Base-by-base conservation (phyloP, 768 basidiomycete genomes). In the Daedalea quercina region DNA sequence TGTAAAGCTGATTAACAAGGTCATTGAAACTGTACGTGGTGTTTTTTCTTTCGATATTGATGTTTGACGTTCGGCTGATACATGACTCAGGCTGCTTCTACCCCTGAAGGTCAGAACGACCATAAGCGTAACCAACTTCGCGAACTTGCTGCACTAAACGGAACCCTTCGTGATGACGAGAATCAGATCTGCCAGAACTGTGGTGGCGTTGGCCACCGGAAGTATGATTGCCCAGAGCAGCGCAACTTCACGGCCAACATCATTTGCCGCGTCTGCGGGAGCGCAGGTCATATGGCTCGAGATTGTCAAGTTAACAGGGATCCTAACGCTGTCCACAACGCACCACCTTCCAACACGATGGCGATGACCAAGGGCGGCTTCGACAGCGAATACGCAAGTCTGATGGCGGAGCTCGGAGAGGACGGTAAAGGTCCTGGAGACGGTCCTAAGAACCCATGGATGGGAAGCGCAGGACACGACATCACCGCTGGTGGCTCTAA, bases 121-220 rank as follows among this genome's bases (percentile, higher is more conserved):
- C 96, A 99, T 76, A 99, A 99, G 70, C 89, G 95, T 50, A 97
- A 95, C 65, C 96, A 99, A 71, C 84, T 99, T 43, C 90, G 96
- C 62, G 96, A 99, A 68, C 80, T 99, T 44, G 96, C 96, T 17
- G 94, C 94, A 19, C 74, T 99, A 52, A 99, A 99, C 66, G 96
- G 96, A 72, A 99, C 96, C 43, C 85, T 99, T 52, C 94, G 96
- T 62, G 96, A 99, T 65, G 96, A 99, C 68, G 96, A 99, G 75
- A 98, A 98, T 66, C 96, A 99, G 71, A 85, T 97, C 56, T 99
- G 96, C 73, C 94, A 98, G 74, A 95, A 95, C 65, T 94, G 90
- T 68, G 92, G 90, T 65, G 86, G 86, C 50, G 81, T 93, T 58
- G 94, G 94, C 54, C 94, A 97, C 67, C 87, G 95, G 71, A 94